phyloP scores from a whole-genome alignment of 352 stramenopile genomes.

The Globisporangium megalacanthum region DNA sequence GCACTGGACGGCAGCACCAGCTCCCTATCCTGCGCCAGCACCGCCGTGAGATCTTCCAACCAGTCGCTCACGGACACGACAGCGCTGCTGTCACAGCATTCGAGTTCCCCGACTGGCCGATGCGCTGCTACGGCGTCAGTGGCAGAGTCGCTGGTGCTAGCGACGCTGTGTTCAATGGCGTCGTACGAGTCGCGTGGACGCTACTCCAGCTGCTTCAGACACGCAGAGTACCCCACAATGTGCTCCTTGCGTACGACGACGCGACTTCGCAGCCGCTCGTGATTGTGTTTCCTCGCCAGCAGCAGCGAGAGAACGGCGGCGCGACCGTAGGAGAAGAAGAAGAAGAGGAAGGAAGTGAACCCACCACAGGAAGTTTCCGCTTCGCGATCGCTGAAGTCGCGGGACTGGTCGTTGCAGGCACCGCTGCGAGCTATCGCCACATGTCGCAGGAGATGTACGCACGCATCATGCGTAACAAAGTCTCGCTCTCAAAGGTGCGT shows the following conservation, averaged over 20 bases:
- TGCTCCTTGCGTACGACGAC: slow-evolving; percentile 26
- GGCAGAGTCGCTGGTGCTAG: neutral
- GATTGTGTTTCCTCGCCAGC: slow-evolving; percentile 56
- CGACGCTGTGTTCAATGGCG: neutral
- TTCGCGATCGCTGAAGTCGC: slow-evolving; percentile 59
- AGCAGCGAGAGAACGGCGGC: slow-evolving; percentile 42
- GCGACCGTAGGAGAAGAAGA: too few relatives aligned
- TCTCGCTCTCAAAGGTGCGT: slow-evolving; percentile 45
- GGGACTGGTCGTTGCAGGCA: slow-evolving; percentile 43
- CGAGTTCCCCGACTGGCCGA: slow-evolving; percentile 34
- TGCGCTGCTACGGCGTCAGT: slow-evolving; percentile 38
- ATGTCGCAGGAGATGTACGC: slow-evolving; percentile 36
- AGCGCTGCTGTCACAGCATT: slow-evolving; percentile 9
- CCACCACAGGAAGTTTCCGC: slow-evolving; percentile 16
- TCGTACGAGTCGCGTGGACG: slow-evolving; percentile 28
- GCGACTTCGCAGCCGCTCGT: slow-evolving; percentile 10
- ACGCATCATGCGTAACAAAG: slow-evolving; percentile 33
- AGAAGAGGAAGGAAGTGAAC: too few relatives aligned
- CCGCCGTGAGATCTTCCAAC: slow-evolving; percentile 24
- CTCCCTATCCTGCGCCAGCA: slow-evolving; percentile 41
- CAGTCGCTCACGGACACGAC: neutral
- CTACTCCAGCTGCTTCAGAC: slow-evolving; percentile 37
- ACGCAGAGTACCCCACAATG: slow-evolving; percentile 40
- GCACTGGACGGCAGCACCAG: slow-evolving; percentile 4
- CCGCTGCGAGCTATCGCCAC: slow-evolving; percentile 19